A percentile compares a stretch with the other conserved stretches of the same genome.
These are phyloP conservation scores for Ogataea pini DNA, from an alignment of 805 yeast genomes.

Conservation along the genomic window DNA sequence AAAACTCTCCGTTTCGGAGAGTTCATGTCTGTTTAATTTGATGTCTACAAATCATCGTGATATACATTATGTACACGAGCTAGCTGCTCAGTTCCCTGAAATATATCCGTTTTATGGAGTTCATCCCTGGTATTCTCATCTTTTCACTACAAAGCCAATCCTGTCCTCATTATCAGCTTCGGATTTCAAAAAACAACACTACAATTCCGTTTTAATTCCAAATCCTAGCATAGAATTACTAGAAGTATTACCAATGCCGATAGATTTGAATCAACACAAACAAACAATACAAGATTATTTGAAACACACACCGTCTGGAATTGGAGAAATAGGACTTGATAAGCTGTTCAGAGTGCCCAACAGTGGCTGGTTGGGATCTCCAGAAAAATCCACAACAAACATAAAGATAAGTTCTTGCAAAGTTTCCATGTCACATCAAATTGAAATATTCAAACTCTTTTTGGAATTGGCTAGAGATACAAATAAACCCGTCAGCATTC, in stretches of 20 bases:
- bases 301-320: constrained; percentile 34
- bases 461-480: constrained; percentile 53
- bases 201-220: constrained; percentile 49
- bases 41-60: constrained; percentile 54
- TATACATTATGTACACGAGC: constrained; percentile 26
- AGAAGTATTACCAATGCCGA: constrained; percentile 61
- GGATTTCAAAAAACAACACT: constrained; percentile 53
- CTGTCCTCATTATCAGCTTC: constrained; percentile 10
- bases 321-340: constrained; percentile 95
- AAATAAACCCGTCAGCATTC: constrained; percentile 65
- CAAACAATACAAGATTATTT: constrained; percentile 37
- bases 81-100: constrained; percentile 22
- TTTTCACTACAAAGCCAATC: constrained; percentile 43
- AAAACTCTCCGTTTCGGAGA: constrained; percentile 4
- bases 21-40: constrained; percentile 29
- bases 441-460: constrained; percentile 48
- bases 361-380: constrained; percentile 2
- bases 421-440: constrained; percentile 70
- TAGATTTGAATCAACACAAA: constrained; percentile 40
- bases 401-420: constrained; percentile 36
- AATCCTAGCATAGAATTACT: constrained; percentile 42
- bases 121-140: constrained; percentile 91
- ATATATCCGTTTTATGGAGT: constrained; percentile 63
- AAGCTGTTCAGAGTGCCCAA: constrained; percentile 53
- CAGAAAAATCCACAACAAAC: constrained; percentile 8